phyloP scores from a whole-genome alignment of 106 monocot species.

The Acanthochlamys bracteata region DNA sequence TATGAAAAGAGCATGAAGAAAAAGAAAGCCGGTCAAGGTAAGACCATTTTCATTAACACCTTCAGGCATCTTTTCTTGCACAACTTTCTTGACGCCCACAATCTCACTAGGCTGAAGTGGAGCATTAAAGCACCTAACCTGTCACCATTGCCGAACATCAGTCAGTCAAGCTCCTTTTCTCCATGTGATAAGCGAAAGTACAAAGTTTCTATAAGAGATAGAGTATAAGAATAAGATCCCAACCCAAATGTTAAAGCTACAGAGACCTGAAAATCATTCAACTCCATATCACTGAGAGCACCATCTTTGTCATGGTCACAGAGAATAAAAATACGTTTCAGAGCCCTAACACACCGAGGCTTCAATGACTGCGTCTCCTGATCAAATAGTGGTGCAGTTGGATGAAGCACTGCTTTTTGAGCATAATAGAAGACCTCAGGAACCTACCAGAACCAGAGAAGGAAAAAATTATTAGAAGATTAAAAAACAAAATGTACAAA shows the following conservation, averaged over 20 bases:
- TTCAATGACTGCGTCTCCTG: constrained; percentile 89
- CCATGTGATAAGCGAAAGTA: too few species aligned
- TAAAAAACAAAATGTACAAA: too few species aligned
- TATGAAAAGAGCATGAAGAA: constrained; percentile 94
- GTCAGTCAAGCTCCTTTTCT: neutral
- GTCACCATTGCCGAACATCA: neutral
- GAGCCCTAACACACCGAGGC: constrained; percentile 74
- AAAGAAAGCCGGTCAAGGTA: constrained; percentile 94
- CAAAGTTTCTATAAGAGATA: too few species aligned
- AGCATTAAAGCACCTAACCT: constrained; percentile 97
- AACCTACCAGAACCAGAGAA: constrained; percentile 32
- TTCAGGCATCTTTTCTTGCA: constrained; percentile 96
- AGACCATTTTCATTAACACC: constrained; percentile 87
- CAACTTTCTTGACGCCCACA: constrained; percentile 83
- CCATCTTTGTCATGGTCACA: constrained; percentile 93
- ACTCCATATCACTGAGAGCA: constrained; percentile 74
- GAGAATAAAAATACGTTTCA: constrained; percentile 89
- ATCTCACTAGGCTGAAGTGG: constrained; percentile 90
- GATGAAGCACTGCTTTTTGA: constrained; percentile 92
- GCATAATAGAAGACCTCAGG: constrained; percentile 94
- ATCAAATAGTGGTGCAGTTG: constrained; percentile 88
- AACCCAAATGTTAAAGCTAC: constrained; percentile 10
- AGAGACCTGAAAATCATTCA: constrained; percentile 89
- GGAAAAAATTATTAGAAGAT: neutral
- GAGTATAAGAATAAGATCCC: too few species aligned